Base-by-base conservation (phyloP, 2,329 filamentous ascomycete species). In the Aureobasidium musti region DNA sequence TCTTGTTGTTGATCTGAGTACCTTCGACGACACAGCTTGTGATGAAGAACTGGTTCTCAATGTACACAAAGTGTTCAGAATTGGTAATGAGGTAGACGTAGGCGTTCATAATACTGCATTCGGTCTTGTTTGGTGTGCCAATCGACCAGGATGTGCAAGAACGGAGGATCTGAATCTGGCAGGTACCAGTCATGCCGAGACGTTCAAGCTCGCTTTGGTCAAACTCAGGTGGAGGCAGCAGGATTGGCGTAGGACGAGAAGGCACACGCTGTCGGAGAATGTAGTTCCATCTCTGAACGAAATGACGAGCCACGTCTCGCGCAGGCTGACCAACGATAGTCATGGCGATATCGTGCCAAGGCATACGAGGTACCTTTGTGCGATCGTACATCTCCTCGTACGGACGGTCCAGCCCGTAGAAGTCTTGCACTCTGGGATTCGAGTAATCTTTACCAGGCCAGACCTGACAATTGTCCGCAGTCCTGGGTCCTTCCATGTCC, bases 351-450 rank as follows among this genome's bases (percentile, higher is more conserved):
- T 99, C 95, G 74, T 99, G 95, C 95, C 95, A 99, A 1, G 95
- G 94, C 95, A 98, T 99, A 69, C 95, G 84, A 1, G 95, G 92
- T 21, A 94, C 86, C 75, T 90, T 90, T 68, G 87, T 89, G 65
- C 95, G 89, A 77, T 98, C 92, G 74, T 98, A 99, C 95, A 98
- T 98, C 78, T 99, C 95, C 74, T 97, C 95, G 73, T 98, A 98
- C 1, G 95, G 95, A 76, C 96, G 92, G 74, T 95, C 90, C 30
- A 99, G 85, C 67, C 89, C 87, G 81, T 92, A 97, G 76, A 99
- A 99, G 77, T 99, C 95, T 72, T 96, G 91, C 3, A 97, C 91
- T 72, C 95, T 86, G 21, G 95, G 94, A 73, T 99, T 99, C 0
- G 93, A 97, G 78, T 99, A 99, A 77, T 99, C 95, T 77, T 99